Evolutionary conservation across 2,329 filamentous ascomycete genomes (phyloP).

Genomic region (Curvularia eragrostidis): DNA sequence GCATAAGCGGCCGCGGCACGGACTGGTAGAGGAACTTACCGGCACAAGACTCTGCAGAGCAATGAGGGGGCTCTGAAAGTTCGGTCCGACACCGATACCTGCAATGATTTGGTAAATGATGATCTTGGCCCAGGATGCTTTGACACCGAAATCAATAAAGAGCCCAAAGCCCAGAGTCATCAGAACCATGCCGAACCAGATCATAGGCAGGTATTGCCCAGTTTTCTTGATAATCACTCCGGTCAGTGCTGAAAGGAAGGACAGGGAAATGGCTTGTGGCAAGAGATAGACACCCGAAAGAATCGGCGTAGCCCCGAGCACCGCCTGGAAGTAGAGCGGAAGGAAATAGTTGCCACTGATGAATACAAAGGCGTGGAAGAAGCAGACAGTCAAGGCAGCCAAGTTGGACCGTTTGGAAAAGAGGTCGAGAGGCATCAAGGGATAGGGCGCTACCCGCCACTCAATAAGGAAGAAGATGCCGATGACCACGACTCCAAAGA

Average conservation of each 20-base stretch:
- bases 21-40: conserved; percentile 29
- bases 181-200: conserved; percentile 47
- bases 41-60: conserved; percentile 70
- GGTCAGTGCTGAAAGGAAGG: conserved; percentile 64
- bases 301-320: conserved; percentile 71
- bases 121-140: conserved; percentile 49
- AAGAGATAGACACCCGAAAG: conserved; percentile 77
- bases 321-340: conserved; percentile 83
- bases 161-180: conserved; percentile 50
- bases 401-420: conserved; percentile 72
- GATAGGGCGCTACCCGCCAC: conserved; percentile 74
- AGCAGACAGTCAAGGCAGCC: conserved; percentile 69
- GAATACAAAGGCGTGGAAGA: conserved; percentile 78
- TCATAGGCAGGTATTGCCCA: conserved; percentile 53
- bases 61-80: conserved; percentile 73
- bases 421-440: conserved; percentile 76
- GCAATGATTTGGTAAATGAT: conserved; percentile 50
- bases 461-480: conserved; percentile 75
- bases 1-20: conserved; percentile 2
- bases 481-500: conserved; percentile 72
- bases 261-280: conserved; percentile 72
- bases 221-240: conserved; percentile 60
- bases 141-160: conserved; percentile 45
- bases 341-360: conserved; percentile 81
- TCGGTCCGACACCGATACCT: conserved; percentile 63